These are phyloP conservation scores for Verticillium alfalfae DNA, from an alignment of 2,329 filamentous ascomycete genomes.

Conservation along the genomic window DNA sequence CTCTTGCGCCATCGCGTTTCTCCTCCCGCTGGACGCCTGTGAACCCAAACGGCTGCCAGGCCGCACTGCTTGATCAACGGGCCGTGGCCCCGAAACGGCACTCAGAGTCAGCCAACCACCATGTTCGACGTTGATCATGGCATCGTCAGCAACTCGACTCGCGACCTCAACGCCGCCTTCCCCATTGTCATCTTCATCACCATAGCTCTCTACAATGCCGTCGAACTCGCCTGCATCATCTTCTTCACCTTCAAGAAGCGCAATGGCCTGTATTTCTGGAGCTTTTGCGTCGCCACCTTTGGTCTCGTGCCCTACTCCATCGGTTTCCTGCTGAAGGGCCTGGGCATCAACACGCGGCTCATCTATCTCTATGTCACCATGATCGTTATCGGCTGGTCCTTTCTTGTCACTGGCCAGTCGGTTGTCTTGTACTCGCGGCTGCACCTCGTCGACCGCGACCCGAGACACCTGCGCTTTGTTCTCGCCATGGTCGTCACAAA, in stretches of 20 bases:
- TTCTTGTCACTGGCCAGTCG: constrained; percentile 57
- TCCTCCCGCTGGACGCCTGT: not conserved
- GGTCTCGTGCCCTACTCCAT: constrained; percentile 30
- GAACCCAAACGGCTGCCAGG: not conserved
- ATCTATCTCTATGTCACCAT: constrained; percentile 19
- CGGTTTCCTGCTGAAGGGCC: constrained; percentile 38
- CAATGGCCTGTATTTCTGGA: constrained; percentile 31
- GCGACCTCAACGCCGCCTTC: not conserved
- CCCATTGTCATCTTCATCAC: constrained; percentile 20
- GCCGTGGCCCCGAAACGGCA: not conserved
- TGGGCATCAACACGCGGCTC: not conserved
- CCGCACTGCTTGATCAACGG: not conserved
- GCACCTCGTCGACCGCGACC: constrained; percentile 51
- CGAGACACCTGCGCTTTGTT: constrained; percentile 38
- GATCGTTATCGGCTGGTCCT: constrained; percentile 34
- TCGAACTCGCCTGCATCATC: constrained; percentile 29
- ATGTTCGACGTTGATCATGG: constrained; percentile 2
- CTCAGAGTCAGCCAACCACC: not conserved
- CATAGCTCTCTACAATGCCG: constrained; percentile 26
- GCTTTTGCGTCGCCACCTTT: constrained; percentile 25
- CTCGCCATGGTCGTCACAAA: constrained; percentile 54
- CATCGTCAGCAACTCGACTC: constrained; percentile 1
- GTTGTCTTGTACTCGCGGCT: constrained; percentile 59
- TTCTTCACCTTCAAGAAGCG: constrained; percentile 26
- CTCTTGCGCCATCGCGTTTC: not conserved